A percentile compares a stretch with the other conserved stretches of the same genome.
phyloP scores from a whole-genome alignment of 1,284 basidiomycete genomes.

The Cutaneotrichosporon dermatis region DNA sequence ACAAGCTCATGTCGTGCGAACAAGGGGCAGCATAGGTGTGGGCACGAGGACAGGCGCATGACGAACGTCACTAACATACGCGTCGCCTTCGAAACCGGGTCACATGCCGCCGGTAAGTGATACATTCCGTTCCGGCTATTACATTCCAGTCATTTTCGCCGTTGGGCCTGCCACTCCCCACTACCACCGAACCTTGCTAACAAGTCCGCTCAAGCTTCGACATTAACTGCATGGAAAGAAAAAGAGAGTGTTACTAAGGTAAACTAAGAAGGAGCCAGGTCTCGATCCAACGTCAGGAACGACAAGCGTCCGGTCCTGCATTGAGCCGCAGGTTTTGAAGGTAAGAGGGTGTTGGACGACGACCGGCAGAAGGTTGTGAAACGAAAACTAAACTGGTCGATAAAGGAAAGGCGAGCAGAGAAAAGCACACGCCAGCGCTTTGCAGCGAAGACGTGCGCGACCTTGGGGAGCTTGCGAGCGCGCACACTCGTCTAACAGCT shows the following conservation, averaged over 20 bases:
- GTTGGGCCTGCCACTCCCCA: no score
- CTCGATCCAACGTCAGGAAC: neutral
- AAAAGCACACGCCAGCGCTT: neutral
- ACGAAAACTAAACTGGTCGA: neutral
- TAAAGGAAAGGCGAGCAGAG: neutral
- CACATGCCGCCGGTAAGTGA: neutral
- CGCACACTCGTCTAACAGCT: neutral
- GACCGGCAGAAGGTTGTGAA: neutral
- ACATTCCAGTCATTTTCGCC: neutral
- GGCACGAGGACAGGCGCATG: neutral
- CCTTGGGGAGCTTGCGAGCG: neutral
- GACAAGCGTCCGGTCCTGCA: neutral
- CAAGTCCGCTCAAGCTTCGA: no score
- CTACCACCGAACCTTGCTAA: no score
- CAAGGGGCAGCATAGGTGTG: neutral
- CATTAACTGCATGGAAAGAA: neutral
- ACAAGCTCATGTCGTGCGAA: no score
- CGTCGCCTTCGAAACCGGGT: neutral
- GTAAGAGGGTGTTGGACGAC: neutral
- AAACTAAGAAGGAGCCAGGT: neutral
- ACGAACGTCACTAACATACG: neutral
- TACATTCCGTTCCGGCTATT: neutral
- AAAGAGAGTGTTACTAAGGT: neutral
- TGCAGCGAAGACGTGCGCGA: neutral
- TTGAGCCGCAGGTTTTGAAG: neutral